Percentiles rank a stretch among this genome's conserved stretches.
These are phyloP conservation scores for Aspergillus niger DNA, from an alignment of 2,329 filamentous ascomycete genomes.

Conservation along the genomic window DNA sequence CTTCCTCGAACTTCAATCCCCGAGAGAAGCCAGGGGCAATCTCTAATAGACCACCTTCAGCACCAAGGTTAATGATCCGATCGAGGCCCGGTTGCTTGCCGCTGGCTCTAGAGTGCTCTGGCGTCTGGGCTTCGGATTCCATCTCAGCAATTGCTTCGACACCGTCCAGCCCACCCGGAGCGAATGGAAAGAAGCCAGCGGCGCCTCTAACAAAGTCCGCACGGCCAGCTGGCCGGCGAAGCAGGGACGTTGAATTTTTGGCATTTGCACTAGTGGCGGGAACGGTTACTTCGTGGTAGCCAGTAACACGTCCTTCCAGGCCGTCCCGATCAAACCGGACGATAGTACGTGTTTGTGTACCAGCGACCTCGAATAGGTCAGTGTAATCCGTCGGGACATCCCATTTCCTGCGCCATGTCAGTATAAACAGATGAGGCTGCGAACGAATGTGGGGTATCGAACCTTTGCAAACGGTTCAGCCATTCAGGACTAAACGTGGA, in stretches of 20 bases:
- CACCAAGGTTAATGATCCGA: constrained; percentile 78
- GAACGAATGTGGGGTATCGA: constrained; percentile 22
- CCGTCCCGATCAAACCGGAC: constrained; percentile 90
- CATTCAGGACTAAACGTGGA: constrained; percentile 78
- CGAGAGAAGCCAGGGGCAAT: constrained; percentile 78
- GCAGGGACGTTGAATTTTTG: constrained; percentile 90
- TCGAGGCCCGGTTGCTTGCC: constrained; percentile 63
- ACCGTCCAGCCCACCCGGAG: constrained; percentile 83
- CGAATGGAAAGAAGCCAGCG: constrained; percentile 91
- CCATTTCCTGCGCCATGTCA: constrained; percentile 61
- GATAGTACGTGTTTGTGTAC: constrained; percentile 91
- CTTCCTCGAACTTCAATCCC: constrained; percentile 71
- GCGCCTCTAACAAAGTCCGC: constrained; percentile 92
- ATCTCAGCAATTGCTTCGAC: constrained; percentile 82
- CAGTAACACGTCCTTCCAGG: constrained; percentile 86
- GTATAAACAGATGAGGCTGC: background rate
- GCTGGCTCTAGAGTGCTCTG: constrained; percentile 45
- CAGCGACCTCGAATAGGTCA: constrained; percentile 82
- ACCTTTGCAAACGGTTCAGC: constrained; percentile 86
- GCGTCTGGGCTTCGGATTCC: constrained; percentile 69
- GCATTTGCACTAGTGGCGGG: constrained; percentile 86
- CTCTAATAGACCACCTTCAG: constrained; percentile 75
- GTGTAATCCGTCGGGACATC: constrained; percentile 76
- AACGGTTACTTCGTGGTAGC: constrained; percentile 91
- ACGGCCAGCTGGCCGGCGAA: constrained; percentile 80